Base-by-base conservation (phyloP, 805 yeast species). In the Metschnikowia peoriensis region DNA sequence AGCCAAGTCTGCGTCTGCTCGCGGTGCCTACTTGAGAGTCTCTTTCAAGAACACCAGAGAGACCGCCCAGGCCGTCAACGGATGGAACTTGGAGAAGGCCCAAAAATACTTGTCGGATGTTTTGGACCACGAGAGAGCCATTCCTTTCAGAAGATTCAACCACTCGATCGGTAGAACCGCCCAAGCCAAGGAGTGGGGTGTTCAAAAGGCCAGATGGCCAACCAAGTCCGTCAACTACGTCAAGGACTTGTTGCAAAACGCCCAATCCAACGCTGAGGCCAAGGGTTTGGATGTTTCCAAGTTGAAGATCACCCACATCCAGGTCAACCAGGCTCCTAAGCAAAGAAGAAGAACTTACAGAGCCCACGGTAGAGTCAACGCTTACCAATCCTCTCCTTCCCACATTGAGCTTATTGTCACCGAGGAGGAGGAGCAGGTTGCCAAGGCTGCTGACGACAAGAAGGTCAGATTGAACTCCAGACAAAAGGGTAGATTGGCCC, bases 301-400 rank as follows among this genome's bases (percentile, higher is more conserved):
- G 78, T 88, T 94, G 76, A 88, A 87, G 81, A 85, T 94, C 73
- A 86, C 96, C 68, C 98, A 94, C 89, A 93, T 94, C 77, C 99
- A 94, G 85, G 99, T 93, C 74, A 94, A 94, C 96, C 97, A 91
- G 79, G 99, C 99, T 72, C 99, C 99, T 82, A 91, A 91, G 83
- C 96, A 90, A 84, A 94, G 98, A 86, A 93, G 99, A 85, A 91
- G 99, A 84, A 94, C 99, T 74, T 94, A 83, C 97, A 92, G 99
- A 88, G 99, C 99, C 72, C 98, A 93, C 88, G 99, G 99, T 89
- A 94, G 99, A 88, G 89, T 91, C 78, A 94, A 93, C 83, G 96
- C 97, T 72, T 94, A 91, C 94, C 96, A 91, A 84, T 89, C 98
- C 59, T 83, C 92, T 71, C 99, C 99, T 77, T 92, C 96, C 72